phyloP scores from a whole-genome alignment of 1,284 basidiomycete genomes.

The Ganoderma boninense region DNA sequence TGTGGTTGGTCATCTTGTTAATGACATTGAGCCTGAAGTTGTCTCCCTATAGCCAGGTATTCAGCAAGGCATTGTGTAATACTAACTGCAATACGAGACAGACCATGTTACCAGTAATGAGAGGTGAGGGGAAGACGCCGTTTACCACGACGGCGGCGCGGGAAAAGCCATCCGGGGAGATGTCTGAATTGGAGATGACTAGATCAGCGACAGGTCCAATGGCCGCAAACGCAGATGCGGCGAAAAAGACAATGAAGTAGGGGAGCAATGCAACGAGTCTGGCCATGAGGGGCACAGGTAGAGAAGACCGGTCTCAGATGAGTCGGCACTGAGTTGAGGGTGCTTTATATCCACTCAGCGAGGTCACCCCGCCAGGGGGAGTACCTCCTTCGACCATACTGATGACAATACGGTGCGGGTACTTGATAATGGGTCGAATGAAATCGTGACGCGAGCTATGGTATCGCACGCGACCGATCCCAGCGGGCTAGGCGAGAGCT shows the following conservation, averaged over 20 bases:
- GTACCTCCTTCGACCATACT: not conserved
- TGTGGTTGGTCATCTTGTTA: slow-evolving; percentile 14
- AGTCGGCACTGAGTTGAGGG: not conserved
- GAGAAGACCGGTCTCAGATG: not conserved
- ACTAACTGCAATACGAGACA: not conserved
- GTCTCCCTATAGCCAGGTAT: slow-evolving; percentile 30
- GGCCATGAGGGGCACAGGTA: slow-evolving; percentile 16
- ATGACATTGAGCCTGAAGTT: slow-evolving; percentile 29
- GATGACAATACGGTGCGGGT: not conserved
- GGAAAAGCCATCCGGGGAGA: slow-evolving; percentile 27
- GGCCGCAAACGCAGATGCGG: slow-evolving; percentile 13
- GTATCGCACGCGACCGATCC: not conserved
- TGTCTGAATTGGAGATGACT: slow-evolving; percentile 26
- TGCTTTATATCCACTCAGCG: not conserved
- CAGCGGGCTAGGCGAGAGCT: not conserved
- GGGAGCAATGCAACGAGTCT: slow-evolving; percentile 20
- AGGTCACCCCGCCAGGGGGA: not conserved
- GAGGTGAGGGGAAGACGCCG: slow-evolving; percentile 37
- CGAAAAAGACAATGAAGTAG: too few relatives aligned
- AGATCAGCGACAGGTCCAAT: slow-evolving; percentile 32
- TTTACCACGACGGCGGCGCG: slow-evolving; percentile 35
- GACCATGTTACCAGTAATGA: slow-evolving; percentile 38
- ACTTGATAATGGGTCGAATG: not conserved
- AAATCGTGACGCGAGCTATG: not conserved
- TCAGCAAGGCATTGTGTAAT: not conserved